These are phyloP conservation scores for Torulaspora gathmanii DNA, from an alignment of 805 yeast genomes.

Conservation along the genomic window DNA sequence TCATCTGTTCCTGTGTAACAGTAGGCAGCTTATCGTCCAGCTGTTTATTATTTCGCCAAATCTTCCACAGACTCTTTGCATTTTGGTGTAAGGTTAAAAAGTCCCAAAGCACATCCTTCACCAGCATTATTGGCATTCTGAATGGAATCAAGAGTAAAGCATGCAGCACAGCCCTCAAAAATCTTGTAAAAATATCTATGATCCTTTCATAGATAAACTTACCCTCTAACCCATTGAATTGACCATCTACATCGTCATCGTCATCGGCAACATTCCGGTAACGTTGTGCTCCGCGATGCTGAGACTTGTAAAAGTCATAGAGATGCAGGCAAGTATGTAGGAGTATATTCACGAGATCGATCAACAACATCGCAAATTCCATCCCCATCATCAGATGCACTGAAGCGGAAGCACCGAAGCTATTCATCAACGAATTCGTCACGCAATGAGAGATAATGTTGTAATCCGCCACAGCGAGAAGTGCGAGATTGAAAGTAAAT, in stretches of 20 bases:
- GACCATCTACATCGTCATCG: constrained; percentile 38
- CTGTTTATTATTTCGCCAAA: constrained; percentile 47
- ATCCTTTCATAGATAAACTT: constrained; percentile 56
- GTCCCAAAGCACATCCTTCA: constrained; percentile 47
- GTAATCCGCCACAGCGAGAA: constrained; percentile 49
- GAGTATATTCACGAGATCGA: constrained; percentile 42
- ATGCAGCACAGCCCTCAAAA: constrained; percentile 44
- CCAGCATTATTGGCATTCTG: constrained; percentile 43
- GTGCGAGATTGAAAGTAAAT: constrained; percentile 42
- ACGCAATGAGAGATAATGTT: constrained; percentile 50
- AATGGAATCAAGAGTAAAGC: constrained; percentile 45
- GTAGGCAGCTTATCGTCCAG: constrained; percentile 58
- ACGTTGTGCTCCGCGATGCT: constrained; percentile 3
- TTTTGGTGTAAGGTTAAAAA: constrained; percentile 34
- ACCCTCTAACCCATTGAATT: constrained; percentile 54
- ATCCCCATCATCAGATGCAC: constrained; percentile 66
- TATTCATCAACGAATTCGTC: constrained; percentile 40
- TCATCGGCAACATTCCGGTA: constrained; percentile 10
- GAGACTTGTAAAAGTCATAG: constrained; percentile 44
- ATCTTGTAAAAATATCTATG: constrained; percentile 49
- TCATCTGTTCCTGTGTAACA: constrained; percentile 61
- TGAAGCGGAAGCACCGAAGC: constrained; percentile 42
- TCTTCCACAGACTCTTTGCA: constrained; percentile 37
- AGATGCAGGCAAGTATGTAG: constrained; percentile 37
- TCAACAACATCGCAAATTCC: constrained; percentile 62